phyloP scores from a whole-genome alignment of 2,329 filamentous ascomycete species.

The Neophaeococcomyces aloes region DNA sequence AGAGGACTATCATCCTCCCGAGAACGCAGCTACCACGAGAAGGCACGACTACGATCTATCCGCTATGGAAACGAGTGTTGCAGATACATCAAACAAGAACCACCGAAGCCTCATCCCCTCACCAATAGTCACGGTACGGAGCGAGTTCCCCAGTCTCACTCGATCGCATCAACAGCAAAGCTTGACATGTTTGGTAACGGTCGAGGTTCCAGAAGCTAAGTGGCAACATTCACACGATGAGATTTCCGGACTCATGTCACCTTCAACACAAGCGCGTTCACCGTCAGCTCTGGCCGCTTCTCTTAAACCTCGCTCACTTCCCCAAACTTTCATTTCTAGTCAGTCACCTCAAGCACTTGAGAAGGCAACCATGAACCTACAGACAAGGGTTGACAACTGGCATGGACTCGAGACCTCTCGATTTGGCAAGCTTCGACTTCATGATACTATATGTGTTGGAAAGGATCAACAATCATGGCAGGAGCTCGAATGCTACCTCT shows the following conservation, averaged over 20 bases:
- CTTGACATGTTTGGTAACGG: slow-evolving; percentile 82
- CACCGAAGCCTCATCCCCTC: slow-evolving; percentile 80
- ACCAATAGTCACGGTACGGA: slow-evolving; percentile 85
- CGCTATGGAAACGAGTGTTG: slow-evolving; percentile 80
- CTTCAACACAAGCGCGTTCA: slow-evolving; percentile 23
- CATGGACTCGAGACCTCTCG: slow-evolving; percentile 78
- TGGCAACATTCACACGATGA: slow-evolving; percentile 83
- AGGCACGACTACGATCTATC: slow-evolving; percentile 93
- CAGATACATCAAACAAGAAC: slow-evolving; percentile 53
- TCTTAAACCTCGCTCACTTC: slow-evolving; percentile 29
- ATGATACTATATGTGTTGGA: slow-evolving; percentile 82
- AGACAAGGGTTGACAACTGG: slow-evolving; percentile 92
- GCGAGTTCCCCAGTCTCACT: slow-evolving; percentile 90
- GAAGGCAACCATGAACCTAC: slow-evolving; percentile 74
- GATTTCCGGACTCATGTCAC: slow-evolving; percentile 40
- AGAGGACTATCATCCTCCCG: slow-evolving; percentile 54
- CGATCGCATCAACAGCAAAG: slow-evolving; percentile 89
- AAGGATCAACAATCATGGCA: slow-evolving; percentile 97
- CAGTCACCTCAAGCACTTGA: slow-evolving; percentile 68
- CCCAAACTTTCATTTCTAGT: slow-evolving; percentile 33
- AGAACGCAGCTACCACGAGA: slow-evolving; percentile 49
- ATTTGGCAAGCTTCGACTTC: slow-evolving; percentile 83
- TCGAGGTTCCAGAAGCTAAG: slow-evolving; percentile 86
- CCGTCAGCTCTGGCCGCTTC: slow-evolving; percentile 45
- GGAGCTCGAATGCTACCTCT: slow-evolving; percentile 92